A percentile compares a stretch with the other conserved stretches of the same genome.
Conservation (phyloP, 305 asterid species). For the Petunia hybrid region DNA sequence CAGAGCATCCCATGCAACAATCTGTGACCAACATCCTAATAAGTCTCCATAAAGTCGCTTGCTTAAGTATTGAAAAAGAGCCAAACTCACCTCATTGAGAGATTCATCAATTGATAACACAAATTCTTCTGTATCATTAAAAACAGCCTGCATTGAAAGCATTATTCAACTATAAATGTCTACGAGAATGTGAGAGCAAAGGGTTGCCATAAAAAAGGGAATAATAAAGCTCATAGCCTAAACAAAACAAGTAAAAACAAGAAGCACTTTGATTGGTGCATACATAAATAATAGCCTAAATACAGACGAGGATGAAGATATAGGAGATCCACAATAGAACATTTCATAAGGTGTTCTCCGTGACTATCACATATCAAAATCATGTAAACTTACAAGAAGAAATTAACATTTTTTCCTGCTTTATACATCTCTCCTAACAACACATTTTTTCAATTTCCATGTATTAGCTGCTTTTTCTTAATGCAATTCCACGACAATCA, state of each 20-base stretch:
- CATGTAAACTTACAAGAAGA: conserved; percentile 1
- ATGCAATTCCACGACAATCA: conserved; percentile 23
- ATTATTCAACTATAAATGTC: conserved; percentile 1
- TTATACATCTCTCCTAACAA: background rate
- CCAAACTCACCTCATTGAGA: conserved; percentile 64
- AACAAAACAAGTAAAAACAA: background rate
- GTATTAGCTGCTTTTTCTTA: background rate
- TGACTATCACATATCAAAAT: conserved; percentile 24
- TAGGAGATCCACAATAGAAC: conserved; percentile 18
- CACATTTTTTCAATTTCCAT: background rate
- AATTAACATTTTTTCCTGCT: background rate
- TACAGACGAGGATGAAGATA: conserved; percentile 23
- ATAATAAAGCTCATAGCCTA: background rate
- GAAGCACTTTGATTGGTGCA: conserved; percentile 2
- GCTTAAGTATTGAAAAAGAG: conserved; percentile 12
- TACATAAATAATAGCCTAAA: conserved; percentile 12
- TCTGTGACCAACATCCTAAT: conserved; percentile 44
- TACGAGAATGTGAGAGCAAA: conserved; percentile 19
- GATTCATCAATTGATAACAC: conserved; percentile 66
- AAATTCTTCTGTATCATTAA: conserved; percentile 80
- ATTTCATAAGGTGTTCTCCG: conserved; percentile 7
- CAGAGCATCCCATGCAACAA: conserved; percentile 80
- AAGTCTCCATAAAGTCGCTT: conserved; percentile 13
- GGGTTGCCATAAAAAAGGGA: background rate
- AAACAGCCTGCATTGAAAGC: conserved; percentile 66